These are phyloP conservation scores for Cryoendolithus antarcticus DNA, from an alignment of 2,329 filamentous ascomycete genomes.

Conservation along the genomic window DNA sequence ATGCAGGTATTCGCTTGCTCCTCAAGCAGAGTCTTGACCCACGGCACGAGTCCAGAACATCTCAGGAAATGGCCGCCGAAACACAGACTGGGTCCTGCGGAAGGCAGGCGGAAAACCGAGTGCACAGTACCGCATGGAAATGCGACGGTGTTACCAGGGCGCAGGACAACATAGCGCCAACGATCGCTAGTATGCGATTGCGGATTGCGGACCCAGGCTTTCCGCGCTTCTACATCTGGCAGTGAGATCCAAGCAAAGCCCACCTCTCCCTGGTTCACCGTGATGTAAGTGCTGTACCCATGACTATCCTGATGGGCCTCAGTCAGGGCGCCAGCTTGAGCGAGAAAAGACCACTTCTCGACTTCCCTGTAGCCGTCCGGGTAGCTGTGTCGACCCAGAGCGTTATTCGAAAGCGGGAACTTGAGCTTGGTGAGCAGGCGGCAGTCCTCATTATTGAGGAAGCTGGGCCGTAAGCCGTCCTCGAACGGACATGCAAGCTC, in stretches of 20 bases:
- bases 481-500: slow-evolving; percentile 21
- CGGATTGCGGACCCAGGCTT: slow-evolving; percentile 13
- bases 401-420: slow-evolving; percentile 6
- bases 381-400: slow-evolving; percentile 16
- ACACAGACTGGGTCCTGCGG: slow-evolving; percentile 19
- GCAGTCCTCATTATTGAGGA: slow-evolving; percentile 20
- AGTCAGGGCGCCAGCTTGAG: slow-evolving; percentile 21
- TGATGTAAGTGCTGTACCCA: slow-evolving; percentile 24
- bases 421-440: slow-evolving; percentile 22
- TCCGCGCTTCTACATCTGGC: slow-evolving; percentile 15
- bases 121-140: slow-evolving; percentile 23
- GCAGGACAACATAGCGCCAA: slow-evolving; percentile 21
- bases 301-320: slow-evolving; percentile 23
- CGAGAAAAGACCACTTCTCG: slow-evolving; percentile 22
- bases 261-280: slow-evolving; percentile 18
- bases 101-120: slow-evolving; percentile 21
- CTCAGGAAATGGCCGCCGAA: slow-evolving; percentile 23
- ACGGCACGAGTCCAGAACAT: slow-evolving; percentile 26
- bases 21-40: slow-evolving; percentile 34
- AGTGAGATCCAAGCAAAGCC: slow-evolving; percentile 22
- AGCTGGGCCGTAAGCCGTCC: slow-evolving; percentile 20
- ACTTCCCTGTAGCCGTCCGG: slow-evolving; percentile 20
- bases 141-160: slow-evolving; percentile 20
- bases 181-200: slow-evolving; percentile 11
- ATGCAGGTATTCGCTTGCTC: slow-evolving; percentile 31